Percentiles rank a stretch among this genome's conserved stretches.
Conservation (phyloP, 768 basidiomycete genomes). For the Cantharellus cinnabarinus region DNA sequence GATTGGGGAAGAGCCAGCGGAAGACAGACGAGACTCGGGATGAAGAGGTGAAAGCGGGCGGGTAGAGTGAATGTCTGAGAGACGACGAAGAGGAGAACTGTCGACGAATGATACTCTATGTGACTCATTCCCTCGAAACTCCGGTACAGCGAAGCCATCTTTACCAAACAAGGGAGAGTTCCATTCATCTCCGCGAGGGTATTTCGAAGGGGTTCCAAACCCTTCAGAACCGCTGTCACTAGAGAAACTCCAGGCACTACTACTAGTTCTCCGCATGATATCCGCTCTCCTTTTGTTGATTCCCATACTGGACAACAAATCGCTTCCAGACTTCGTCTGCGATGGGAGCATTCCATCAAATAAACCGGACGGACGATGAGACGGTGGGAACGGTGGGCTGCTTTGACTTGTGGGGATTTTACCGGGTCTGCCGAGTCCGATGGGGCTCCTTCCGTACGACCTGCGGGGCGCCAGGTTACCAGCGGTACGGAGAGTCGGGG, state of each 20-base stretch:
- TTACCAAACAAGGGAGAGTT: no score
- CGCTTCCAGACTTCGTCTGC: neutral
- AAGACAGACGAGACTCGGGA: neutral
- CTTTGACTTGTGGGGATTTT: neutral
- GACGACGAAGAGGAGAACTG: neutral
- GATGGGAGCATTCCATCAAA: neutral
- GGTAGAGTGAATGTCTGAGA: neutral
- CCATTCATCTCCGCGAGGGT: neutral
- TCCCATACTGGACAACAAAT: neutral
- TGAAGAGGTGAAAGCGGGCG: neutral
- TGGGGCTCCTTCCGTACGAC: neutral
- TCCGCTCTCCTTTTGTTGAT: slow-evolving; percentile 1
- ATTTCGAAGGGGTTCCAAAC: neutral
- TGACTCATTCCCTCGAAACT: no score
- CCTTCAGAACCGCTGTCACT: neutral
- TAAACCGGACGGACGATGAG: neutral
- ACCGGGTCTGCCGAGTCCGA: neutral
- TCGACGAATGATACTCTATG: neutral
- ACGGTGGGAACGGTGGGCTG: neutral
- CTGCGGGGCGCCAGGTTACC: neutral
- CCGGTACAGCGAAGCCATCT: no score
- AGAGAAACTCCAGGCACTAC: slow-evolving; percentile 1
- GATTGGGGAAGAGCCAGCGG: neutral
- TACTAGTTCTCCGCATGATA: slow-evolving; percentile 5
- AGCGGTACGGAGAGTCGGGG: slow-evolving; percentile 1